phyloP scores from a whole-genome alignment of 1,284 basidiomycete species.

The Wallemia ichthyophaga region DNA sequence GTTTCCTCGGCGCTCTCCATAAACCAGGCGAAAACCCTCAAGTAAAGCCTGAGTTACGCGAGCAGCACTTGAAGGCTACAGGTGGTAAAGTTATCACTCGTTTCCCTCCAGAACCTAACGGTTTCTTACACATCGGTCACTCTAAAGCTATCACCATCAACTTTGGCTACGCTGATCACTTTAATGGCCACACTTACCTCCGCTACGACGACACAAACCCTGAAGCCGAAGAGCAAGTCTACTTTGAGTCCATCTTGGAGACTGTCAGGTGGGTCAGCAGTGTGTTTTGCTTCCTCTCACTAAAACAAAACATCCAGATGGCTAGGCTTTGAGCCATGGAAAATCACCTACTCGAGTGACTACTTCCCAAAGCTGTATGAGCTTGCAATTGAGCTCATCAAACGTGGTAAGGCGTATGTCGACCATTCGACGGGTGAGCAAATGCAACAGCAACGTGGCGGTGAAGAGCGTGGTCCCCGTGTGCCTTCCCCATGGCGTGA shows the following conservation, averaged over 20 bases:
- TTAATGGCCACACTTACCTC: conserved; percentile 70
- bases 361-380: conserved; percentile 74
- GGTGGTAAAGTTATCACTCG: conserved; percentile 70
- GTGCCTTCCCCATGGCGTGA: conserved; percentile 60
- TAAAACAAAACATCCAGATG: conserved; percentile 19
- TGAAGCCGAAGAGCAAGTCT: conserved; percentile 79
- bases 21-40: conserved; percentile 86
- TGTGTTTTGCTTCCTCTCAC: not conserved
- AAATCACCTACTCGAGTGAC: conserved; percentile 96
- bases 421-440: conserved; percentile 94
- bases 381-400: conserved; percentile 69
- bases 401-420: conserved; percentile 72
- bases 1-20: conserved; percentile 77
- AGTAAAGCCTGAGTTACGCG: conserved; percentile 40
- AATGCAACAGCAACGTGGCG: conserved; percentile 59
- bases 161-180: conserved; percentile 83
- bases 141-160: conserved; percentile 96
- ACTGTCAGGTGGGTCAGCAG: conserved; percentile 28
- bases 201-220: conserved; percentile 98
- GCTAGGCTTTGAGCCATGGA: conserved; percentile 95
- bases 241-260: conserved; percentile 89
- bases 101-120: conserved; percentile 73
- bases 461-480: conserved; percentile 50
- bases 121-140: conserved; percentile 24
- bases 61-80: conserved; percentile 52